Conservation (phyloP, 2,329 filamentous ascomycete species). For the Alternaria sp. region DNA sequence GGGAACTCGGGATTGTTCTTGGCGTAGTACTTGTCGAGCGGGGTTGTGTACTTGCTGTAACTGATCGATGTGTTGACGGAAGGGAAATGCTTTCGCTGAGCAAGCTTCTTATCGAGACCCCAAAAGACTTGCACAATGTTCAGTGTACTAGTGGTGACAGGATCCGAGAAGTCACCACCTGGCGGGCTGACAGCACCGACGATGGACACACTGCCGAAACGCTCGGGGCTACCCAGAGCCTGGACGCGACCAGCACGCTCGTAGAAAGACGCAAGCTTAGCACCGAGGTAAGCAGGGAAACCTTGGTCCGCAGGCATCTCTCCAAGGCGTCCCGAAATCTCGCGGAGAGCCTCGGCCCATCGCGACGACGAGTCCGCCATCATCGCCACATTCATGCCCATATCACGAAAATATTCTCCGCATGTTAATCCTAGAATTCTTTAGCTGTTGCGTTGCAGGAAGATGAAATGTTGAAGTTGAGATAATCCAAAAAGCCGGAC, state of each 20-base stretch:
- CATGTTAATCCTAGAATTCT: constrained; percentile 37
- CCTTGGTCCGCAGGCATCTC: constrained; percentile 99
- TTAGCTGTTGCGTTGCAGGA: too few relatives aligned
- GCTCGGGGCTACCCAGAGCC: constrained; percentile 86
- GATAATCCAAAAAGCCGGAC: too few relatives aligned
- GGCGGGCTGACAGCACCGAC: constrained; percentile 97
- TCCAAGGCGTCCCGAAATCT: constrained; percentile 96
- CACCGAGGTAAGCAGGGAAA: constrained; percentile 96
- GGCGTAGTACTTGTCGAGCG: constrained; percentile 92
- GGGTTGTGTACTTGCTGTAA: constrained; percentile 94
- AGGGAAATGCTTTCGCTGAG: constrained; percentile 98
- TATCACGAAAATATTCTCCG: constrained; percentile 96
- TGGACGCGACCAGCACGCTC: constrained; percentile 92
- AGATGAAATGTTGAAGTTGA: too few relatives aligned
- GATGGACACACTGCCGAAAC: constrained; percentile 92
- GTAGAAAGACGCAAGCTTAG: constrained; percentile 98
- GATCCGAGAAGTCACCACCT: constrained; percentile 98
- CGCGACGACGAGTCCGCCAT: constrained; percentile 99
- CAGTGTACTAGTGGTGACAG: constrained; percentile 90
- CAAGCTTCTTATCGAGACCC: constrained; percentile 99
- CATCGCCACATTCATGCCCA: constrained; percentile 98
- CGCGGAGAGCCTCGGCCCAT: constrained; percentile 98
- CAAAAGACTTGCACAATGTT: constrained; percentile 99
- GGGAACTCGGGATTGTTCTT: constrained; percentile 95
- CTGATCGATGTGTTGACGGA: constrained; percentile 95